Conservation (phyloP, 805 yeast genomes). For the Candida namnaoensis region DNA sequence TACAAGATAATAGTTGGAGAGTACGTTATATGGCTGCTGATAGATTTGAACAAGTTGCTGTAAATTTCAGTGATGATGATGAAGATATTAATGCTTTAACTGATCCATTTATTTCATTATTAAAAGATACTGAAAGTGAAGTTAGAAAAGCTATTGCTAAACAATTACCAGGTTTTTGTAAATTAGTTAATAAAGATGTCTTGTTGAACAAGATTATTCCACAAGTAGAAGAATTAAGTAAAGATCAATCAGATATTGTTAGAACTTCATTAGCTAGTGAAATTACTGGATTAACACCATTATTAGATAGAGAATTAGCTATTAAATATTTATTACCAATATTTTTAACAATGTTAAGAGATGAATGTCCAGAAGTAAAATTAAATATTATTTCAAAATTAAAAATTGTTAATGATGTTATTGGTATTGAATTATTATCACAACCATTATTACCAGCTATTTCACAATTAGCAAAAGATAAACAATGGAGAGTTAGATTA, state of each 20-base stretch:
- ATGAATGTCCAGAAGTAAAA: constrained; percentile 94
- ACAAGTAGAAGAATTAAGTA: constrained; percentile 70
- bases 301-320: constrained; percentile 78
- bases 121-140: constrained; percentile 93
- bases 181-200: constrained; percentile 39
- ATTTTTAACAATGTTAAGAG: constrained; percentile 87
- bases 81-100: constrained; percentile 40
- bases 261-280: constrained; percentile 88
- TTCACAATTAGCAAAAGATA: constrained; percentile 90
- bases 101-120: constrained; percentile 60
- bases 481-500: constrained; percentile 94
- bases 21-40: constrained; percentile 99
- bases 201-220: constrained; percentile 73
- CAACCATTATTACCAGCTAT: constrained; percentile 92
- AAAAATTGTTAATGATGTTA: constrained; percentile 86
- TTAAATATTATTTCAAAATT: constrained; percentile 88
- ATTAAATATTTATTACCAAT: constrained; percentile 79
- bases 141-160: constrained; percentile 92
- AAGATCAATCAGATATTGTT: constrained; percentile 89
- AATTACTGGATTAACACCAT: constrained; percentile 78
- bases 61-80: constrained; percentile 49
- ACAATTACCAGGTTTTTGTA: constrained; percentile 74
- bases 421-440: constrained; percentile 83
- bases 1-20: constrained; percentile 93
- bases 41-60: constrained; percentile 67